Base-by-base conservation (phyloP, 139 green algal species). In the Coelastrella sp. region DNA sequence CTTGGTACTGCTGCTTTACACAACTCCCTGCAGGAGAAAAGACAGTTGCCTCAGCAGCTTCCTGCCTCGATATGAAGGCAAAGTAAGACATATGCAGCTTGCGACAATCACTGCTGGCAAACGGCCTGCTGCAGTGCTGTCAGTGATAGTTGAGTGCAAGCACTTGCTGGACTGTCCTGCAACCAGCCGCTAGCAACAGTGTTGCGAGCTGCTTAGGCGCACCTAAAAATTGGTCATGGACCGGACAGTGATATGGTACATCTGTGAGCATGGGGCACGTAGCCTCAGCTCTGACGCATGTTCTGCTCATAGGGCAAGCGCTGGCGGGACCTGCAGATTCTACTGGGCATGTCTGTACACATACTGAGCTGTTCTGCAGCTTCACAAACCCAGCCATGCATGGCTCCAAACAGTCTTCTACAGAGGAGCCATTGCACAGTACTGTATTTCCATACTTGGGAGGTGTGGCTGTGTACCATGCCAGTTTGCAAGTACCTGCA, bases 1-100 rank as follows among this genome's bases (percentile, higher is more conserved):
- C 84, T 22, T 88, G 84, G 68, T 88, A 88, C 19, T 73, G 78
- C 68, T 88, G 84, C 68, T 88, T 88, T 8, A 68, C 84, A 88
- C 84, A 88, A 27, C 58, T 80, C 49, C 84, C 84, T 88, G 84
- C 84, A 88, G 15, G 22, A 24, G 35, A 49, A 49, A 49, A 5
- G 1, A 3, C 35, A 49, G 35, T 49, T 1, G 35, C 35, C 35
- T 1, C 35, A 49, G 35, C 35, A 49, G 35, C 1, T 49, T 49
- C 3, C 35, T 49, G 35, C 35, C 35, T 49, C 35, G 1, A 49
- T 49, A 49, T 3, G 1, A 49, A 49, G 35, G 35, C 35, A 49
- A 49, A 49, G 3, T 49, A 3, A 49, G 35, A 49, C 35, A 49
- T 49, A 49, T 49, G 35, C 35, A 49, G 35, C 35, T 49, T 49